Evolutionary conservation across 2,329 filamentous ascomycete genomes (phyloP).

Genomic region (Claviceps sp.): DNA sequence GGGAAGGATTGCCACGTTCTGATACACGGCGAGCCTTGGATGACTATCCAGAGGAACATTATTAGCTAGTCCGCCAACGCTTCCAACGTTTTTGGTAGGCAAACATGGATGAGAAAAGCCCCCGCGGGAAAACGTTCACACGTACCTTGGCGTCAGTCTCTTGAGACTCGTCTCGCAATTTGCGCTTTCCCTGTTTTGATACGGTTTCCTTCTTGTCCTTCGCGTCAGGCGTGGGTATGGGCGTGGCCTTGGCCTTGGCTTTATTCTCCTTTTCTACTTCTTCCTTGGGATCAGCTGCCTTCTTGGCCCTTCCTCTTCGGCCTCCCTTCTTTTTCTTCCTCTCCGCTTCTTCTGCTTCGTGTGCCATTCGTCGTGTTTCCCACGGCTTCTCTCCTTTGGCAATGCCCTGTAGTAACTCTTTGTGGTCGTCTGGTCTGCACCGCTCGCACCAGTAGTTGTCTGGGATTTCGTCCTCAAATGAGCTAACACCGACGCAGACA

Average conservation of each 20-base stretch:
- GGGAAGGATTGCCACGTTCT: constrained; percentile 29
- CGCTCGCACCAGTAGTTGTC: constrained; percentile 87
- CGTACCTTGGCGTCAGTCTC: constrained; percentile 37
- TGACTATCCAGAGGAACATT: constrained; percentile 18
- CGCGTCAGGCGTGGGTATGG: constrained; percentile 28
- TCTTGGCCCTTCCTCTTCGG: constrained; percentile 52
- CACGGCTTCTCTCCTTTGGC: constrained; percentile 73
- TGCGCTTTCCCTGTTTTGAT: constrained; percentile 39
- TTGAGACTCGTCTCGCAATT: constrained; percentile 42
- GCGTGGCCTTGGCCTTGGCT: constrained; percentile 18
- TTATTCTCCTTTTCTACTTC: constrained; percentile 38
- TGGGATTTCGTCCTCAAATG: constrained; percentile 64
- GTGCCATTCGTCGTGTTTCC: constrained; percentile 53
- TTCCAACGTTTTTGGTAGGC: background rate
- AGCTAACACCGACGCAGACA: constrained; percentile 77
- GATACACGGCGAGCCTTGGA: constrained; percentile 39
- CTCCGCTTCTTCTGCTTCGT: constrained; percentile 50
- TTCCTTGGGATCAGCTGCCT: constrained; percentile 49
- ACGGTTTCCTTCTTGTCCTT: constrained; percentile 23
- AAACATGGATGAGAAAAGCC: too few species aligned
- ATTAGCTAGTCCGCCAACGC: background rate
- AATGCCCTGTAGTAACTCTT: constrained; percentile 65
- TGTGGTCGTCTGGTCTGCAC: constrained; percentile 75
- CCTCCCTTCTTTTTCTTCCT: constrained; percentile 43
- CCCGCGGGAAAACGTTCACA: constrained; percentile 4